Conservation (phyloP, 2,329 filamentous ascomycete genomes). For the Davidsoniella neocaledoniae region DNA sequence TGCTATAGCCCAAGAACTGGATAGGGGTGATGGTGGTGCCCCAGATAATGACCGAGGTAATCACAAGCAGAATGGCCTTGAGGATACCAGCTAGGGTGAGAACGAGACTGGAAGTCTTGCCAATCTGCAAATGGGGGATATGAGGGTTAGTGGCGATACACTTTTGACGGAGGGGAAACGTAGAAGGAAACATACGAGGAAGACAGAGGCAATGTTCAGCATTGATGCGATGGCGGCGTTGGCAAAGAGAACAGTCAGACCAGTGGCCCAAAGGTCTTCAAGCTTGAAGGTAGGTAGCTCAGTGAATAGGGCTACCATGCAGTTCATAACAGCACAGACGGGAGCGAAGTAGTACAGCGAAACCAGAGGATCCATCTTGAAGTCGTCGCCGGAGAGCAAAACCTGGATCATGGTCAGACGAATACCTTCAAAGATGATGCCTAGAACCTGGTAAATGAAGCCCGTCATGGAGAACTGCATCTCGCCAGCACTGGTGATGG, state of each 20-base stretch:
- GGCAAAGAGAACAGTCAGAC: conserved; percentile 46
- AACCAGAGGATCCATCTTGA: conserved; percentile 79
- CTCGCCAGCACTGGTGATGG: conserved; percentile 41
- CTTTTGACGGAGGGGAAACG: not conserved
- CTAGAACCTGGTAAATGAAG: conserved; percentile 54
- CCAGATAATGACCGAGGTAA: conserved; percentile 63
- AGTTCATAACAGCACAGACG: conserved; percentile 68
- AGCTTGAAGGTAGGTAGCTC: conserved; percentile 51
- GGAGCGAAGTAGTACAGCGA: conserved; percentile 83
- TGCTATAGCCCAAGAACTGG: conserved; percentile 62
- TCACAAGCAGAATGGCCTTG: conserved; percentile 73
- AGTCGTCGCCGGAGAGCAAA: conserved; percentile 55
- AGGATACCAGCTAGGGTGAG: conserved; percentile 75
- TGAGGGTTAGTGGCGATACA: conserved; percentile 8
- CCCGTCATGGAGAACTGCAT: conserved; percentile 51
- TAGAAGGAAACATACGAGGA: conserved; percentile 43
- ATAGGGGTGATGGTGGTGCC: conserved; percentile 50
- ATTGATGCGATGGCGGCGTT: conserved; percentile 69
- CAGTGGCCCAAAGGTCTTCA: conserved; percentile 47
- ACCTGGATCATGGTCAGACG: conserved; percentile 76
- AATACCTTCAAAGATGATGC: conserved; percentile 65
- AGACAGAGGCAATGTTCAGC: conserved; percentile 72
- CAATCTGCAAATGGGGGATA: conserved; percentile 40
- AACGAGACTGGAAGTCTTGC: conserved; percentile 72
- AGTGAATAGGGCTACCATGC: conserved; percentile 49